These are phyloP conservation scores for Mychonastes homosphaera DNA, from an alignment of 139 green algal genomes.

Conservation along the genomic window DNA sequence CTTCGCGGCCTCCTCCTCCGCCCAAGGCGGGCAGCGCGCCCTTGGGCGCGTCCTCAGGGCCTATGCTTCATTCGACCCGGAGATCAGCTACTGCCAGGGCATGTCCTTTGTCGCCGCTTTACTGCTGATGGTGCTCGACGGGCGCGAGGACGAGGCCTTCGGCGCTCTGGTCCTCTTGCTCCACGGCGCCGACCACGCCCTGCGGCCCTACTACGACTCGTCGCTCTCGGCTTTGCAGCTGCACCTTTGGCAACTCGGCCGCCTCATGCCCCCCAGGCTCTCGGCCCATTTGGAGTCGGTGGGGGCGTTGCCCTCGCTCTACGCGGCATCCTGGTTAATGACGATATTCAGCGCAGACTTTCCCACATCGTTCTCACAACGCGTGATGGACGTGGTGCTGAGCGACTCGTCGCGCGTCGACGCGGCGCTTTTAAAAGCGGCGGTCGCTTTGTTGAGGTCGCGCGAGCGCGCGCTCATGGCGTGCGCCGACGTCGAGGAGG, in stretches of 20 bases:
- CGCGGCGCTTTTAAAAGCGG: conserved; percentile 57
- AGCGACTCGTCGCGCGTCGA: conserved; percentile 43
- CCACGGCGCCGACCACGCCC: conserved; percentile 47
- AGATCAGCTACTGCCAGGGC: conserved; percentile 51
- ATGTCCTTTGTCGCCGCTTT: conserved; percentile 78
- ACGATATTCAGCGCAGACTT: conserved; percentile 69
- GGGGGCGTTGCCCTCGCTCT: conserved; percentile 55
- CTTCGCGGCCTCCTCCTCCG: conserved; percentile 6
- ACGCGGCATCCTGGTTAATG: conserved; percentile 65
- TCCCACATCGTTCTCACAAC: not conserved
- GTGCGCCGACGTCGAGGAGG: conserved; percentile 54
- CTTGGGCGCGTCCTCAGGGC: conserved; percentile 52
- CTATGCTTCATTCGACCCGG: conserved; percentile 61
- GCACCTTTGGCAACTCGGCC: conserved; percentile 61
- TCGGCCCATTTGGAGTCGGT: conserved; percentile 47
- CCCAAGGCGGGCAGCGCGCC: conserved; percentile 31
- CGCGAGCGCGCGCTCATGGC: conserved; percentile 30
- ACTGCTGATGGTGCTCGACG: conserved; percentile 54
- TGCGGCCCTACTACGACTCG: conserved; percentile 44
- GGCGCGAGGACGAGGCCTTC: conserved; percentile 60
- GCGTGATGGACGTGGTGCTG: conserved; percentile 65
- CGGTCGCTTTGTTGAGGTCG: conserved; percentile 32
- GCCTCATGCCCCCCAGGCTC: conserved; percentile 43
- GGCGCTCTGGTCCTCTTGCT: conserved; percentile 60
- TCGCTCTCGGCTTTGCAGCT: conserved; percentile 27